These are phyloP conservation scores for Gaertneriomyces semiglobifer DNA, from an alignment of 192 early-diverging fungal species.

Conservation along the genomic window DNA sequence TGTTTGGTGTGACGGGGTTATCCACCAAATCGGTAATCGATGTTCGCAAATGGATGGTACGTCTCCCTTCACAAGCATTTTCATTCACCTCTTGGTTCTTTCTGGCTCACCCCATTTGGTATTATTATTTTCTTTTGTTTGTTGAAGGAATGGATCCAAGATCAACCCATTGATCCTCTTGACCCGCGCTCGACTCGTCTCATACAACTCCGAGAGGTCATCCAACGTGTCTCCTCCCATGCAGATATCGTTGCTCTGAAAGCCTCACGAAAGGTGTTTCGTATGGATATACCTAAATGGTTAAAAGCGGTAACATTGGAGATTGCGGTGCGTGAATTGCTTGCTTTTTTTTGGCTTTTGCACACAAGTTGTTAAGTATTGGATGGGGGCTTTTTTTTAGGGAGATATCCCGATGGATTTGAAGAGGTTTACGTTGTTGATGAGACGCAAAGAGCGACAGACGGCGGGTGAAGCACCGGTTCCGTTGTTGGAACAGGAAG, in stretches of 20 bases:
- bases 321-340: conserved; percentile 37
- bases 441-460: background rate
- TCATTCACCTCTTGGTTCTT: background rate
- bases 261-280: conserved; percentile 32
- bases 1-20: background rate
- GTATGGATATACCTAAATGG: conserved; percentile 41
- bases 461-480: conserved; percentile 16
- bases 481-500: conserved; percentile 38
- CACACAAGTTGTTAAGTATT: background rate
- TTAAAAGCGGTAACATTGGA: conserved; percentile 29
- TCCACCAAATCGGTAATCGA: background rate
- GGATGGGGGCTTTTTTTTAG: background rate
- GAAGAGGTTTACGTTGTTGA: background rate
- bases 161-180: background rate
- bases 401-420: background rate
- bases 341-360: background rate
- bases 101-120: background rate
- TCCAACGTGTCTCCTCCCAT: conserved; percentile 3
- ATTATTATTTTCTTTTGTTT: background rate
- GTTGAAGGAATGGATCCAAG: background rate
- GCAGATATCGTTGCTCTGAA: conserved; percentile 29
- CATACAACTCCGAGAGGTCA: background rate
- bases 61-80: background rate
- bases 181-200: background rate
- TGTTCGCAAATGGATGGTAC: conserved; percentile 1